Evolutionary conservation across 805 yeast species (phyloP).

Genomic region (Candida broadrunensis): DNA sequence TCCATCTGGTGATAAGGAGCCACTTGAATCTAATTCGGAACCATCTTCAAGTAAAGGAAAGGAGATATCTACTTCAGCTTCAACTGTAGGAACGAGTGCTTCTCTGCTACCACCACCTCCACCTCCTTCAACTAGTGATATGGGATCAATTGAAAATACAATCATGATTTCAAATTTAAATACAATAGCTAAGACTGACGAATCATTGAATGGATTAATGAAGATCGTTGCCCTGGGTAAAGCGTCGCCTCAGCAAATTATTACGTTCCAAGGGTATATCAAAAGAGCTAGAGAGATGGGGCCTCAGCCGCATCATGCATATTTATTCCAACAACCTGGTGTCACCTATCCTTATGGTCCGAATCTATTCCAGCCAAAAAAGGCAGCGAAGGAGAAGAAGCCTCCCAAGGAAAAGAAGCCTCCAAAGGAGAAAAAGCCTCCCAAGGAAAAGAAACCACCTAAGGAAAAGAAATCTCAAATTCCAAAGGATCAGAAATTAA

Average conservation of each 20-base stretch:
- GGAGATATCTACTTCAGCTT: background rate
- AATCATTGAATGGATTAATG: constrained; percentile 69
- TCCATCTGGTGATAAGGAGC: no score
- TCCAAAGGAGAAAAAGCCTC: constrained; percentile 9
- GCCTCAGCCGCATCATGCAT: constrained; percentile 42
- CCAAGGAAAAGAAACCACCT: constrained; percentile 7
- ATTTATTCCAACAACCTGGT: constrained; percentile 14
- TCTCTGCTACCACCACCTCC: constrained; percentile 2
- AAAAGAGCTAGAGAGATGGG: constrained; percentile 78
- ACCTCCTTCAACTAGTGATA: constrained; percentile 30
- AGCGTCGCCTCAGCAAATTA: constrained; percentile 69
- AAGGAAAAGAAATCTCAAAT: constrained; percentile 12
- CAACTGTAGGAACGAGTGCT: background rate
- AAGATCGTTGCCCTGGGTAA: constrained; percentile 80
- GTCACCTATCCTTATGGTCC: constrained; percentile 8
- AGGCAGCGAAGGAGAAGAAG: constrained; percentile 8
- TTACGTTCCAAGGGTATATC: constrained; percentile 77
- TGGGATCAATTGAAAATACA: constrained; percentile 63
- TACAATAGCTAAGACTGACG: constrained; percentile 73
- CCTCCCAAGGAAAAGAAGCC: constrained; percentile 9
- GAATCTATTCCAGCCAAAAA: background rate
- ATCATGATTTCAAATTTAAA: constrained; percentile 85
- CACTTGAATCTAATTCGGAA: no score
- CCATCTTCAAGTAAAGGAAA: constrained; percentile 4
- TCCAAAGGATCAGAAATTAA: constrained; percentile 54